These are phyloP conservation scores for Ceratobasidium theobromae DNA, from an alignment of 1,284 basidiomycete species.

Conservation along the genomic window DNA sequence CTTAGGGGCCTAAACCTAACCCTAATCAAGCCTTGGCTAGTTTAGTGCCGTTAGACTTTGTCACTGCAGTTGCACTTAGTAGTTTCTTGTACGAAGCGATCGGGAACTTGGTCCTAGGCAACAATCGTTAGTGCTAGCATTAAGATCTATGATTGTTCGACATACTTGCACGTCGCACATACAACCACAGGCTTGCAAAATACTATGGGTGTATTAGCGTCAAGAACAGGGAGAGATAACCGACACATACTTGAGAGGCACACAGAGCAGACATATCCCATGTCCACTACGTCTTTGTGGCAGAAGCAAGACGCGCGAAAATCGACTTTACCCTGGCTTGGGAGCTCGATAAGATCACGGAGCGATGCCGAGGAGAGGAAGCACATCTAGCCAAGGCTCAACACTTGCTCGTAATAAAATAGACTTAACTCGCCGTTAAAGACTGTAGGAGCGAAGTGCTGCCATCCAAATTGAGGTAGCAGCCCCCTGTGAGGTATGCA, in stretches of 20 bases:
- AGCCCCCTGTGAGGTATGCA: slow-evolving; percentile 90
- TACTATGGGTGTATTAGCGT: slow-evolving; percentile 51
- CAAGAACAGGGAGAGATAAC: not conserved
- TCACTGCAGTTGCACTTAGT: not conserved
- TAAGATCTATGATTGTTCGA: slow-evolving; percentile 28
- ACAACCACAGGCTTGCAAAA: slow-evolving; percentile 93
- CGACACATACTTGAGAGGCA: slow-evolving; percentile 81
- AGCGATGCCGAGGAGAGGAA: slow-evolving; percentile 85
- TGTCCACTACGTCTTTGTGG: slow-evolving; percentile 93
- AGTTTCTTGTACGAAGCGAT: slow-evolving; percentile 45
- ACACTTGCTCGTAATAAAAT: not conserved
- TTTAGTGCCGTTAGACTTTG: slow-evolving; percentile 10
- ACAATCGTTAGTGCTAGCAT: slow-evolving; percentile 15
- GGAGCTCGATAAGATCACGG: slow-evolving; percentile 76
- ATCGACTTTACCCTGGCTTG: slow-evolving; percentile 93
- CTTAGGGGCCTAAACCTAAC: not conserved
- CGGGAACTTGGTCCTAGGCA: slow-evolving; percentile 83
- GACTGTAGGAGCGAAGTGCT: slow-evolving; percentile 85
- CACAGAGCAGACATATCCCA: slow-evolving; percentile 97
- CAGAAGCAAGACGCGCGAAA: slow-evolving; percentile 99
- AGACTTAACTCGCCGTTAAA: slow-evolving; percentile 62
- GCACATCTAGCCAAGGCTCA: slow-evolving; percentile 64
- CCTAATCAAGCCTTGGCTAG: not conserved
- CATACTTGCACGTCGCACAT: slow-evolving; percentile 87
- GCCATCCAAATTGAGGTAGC: slow-evolving; percentile 83